Evolutionary conservation across 1,284 basidiomycete species (phyloP), one percentile per base, ranked within the genome.

Genomic region (Cystobasidium sp.): DNA sequence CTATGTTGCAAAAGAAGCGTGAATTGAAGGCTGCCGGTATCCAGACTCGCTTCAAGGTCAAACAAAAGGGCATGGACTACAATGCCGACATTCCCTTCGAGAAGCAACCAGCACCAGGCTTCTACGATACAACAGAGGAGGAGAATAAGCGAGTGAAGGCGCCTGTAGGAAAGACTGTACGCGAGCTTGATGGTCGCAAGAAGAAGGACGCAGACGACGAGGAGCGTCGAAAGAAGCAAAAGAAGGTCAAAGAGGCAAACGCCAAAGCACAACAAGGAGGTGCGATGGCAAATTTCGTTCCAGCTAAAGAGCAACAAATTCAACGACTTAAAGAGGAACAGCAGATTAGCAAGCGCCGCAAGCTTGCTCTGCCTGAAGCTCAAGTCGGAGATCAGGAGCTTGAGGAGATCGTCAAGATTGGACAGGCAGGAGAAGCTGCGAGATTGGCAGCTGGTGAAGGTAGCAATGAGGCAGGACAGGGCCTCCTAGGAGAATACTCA

Each of bases 41-140:
- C 83, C 92, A 97, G 72, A 82, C 86, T 77, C 83, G 86, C 44
- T 88, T 90, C 80, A 96, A 95, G 84, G 89, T 90, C 14, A 98
- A 99, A 85, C 91, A 91, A 84, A 95, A 92, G 82, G 94, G 93
- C 74, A 97, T 99, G 94, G 77, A 94, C 89, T 99, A 99, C 85
- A 99, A 97, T 81, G 90, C 93, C 75, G 97, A 99, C 81, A 97
- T 99, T 79, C 97, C 97, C 0, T 99, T 98, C 80, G 96, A 99
- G 84, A 97, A 99, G 86, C 93, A 93, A 81, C 88, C 97, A 0
- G 92, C 92, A 0, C 85, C 94, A 5, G 97, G 97, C 0, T 99
- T 99, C 84, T 99, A 98, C 83, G 97, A 99, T 81, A 96, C 94
- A 0, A 88, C 90, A 1, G 96, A 97, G 79, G 97, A 99, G 82